A percentile compares a stretch with the other conserved stretches of the same genome.
These are phyloP conservation scores for Globisporangium cylindrosporum DNA, from an alignment of 352 stramenopile species.

Conservation along the genomic window DNA sequence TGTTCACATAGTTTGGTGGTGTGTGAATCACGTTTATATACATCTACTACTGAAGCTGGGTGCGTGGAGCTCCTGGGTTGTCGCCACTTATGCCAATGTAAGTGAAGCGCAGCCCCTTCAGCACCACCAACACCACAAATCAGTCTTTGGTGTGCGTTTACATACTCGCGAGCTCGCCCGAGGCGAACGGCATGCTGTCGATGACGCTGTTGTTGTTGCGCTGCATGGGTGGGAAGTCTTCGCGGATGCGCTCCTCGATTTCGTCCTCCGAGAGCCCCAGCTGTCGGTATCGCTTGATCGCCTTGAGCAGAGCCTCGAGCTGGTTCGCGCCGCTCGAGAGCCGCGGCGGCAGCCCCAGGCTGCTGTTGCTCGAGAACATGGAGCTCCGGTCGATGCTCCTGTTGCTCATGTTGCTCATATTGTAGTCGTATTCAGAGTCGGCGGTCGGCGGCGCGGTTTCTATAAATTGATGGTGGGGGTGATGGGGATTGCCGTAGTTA, in stretches of 20 bases:
- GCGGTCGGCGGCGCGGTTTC: background rate
- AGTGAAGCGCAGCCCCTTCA: background rate
- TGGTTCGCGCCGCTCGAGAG: slow-evolving; percentile 59
- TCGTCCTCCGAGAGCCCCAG: slow-evolving; percentile 58
- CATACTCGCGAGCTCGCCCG: slow-evolving; percentile 18
- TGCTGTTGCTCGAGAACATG: slow-evolving; percentile 51
- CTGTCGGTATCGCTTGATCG: slow-evolving; percentile 62
- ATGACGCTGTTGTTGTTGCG: slow-evolving; percentile 28
- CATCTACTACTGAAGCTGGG: background rate
- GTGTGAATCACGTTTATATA: background rate
- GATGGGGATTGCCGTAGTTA: background rate
- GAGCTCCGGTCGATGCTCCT: slow-evolving; percentile 32
- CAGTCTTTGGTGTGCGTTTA: background rate
- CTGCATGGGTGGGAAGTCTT: slow-evolving; percentile 57
- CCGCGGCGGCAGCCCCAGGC: slow-evolving; percentile 48
- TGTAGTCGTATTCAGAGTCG: slow-evolving; percentile 6
- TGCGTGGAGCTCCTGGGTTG: background rate
- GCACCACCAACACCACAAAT: background rate
- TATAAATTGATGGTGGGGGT: slow-evolving; percentile 6
- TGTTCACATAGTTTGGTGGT: background rate
- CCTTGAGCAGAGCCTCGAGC: slow-evolving; percentile 53
- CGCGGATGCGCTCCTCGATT: slow-evolving; percentile 61
- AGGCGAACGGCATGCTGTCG: background rate
- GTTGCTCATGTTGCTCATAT: background rate
- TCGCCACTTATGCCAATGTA: slow-evolving; percentile 13